phyloP scores from a whole-genome alignment of 169 alveolate species.

The Eimeria falciformis region DNA sequence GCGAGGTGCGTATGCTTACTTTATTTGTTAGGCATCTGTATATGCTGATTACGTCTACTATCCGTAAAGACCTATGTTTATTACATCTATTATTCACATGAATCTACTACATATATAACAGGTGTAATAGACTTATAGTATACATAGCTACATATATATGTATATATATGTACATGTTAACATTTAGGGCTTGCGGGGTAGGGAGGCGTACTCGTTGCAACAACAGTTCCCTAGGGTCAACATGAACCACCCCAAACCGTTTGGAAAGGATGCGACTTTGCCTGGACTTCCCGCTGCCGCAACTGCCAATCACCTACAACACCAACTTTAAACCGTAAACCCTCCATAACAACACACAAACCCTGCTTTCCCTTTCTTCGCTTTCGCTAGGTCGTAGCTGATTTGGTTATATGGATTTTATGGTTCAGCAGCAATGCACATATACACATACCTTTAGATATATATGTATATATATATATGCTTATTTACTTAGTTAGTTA shows the following conservation, averaged over 20 bases:
- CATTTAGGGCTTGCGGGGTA: background rate
- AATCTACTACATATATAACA: background rate
- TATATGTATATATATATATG: no score
- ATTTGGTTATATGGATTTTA: no score
- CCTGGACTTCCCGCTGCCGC: conserved; percentile 89
- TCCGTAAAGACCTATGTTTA: background rate
- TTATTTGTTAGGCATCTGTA: no score
- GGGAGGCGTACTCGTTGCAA: conserved; percentile 72
- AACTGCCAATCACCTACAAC: conserved; percentile 87
- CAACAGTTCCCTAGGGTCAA: conserved; percentile 82
- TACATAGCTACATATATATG: background rate
- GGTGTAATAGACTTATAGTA: background rate
- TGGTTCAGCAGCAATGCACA: no score
- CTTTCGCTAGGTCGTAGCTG: no score
- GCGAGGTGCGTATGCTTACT: no score
- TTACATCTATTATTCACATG: background rate
- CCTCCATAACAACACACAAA: background rate
- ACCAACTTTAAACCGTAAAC: conserved; percentile 55
- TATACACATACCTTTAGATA: no score
- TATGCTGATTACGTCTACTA: no score
- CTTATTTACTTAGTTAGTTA: no score
- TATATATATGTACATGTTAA: no score
- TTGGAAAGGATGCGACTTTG: conserved; percentile 83
- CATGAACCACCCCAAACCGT: conserved; percentile 84
- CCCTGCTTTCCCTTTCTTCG: background rate